Conservation (phyloP, 306 rosid genomes). For the Lathyrus aphaca region DNA sequence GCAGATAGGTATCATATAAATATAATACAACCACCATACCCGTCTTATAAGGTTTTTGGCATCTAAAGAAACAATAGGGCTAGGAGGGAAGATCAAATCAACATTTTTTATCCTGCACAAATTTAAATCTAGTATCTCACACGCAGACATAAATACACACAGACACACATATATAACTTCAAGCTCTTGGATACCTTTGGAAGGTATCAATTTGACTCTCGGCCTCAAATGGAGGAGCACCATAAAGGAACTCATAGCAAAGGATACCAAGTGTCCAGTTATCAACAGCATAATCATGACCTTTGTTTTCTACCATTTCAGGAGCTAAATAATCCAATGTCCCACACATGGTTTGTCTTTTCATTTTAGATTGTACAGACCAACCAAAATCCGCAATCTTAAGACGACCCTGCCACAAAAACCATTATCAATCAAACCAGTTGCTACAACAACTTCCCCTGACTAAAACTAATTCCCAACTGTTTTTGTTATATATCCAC, state of each 20-base stretch:
- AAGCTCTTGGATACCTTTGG: constrained; percentile 49
- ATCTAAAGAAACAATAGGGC: constrained; percentile 63
- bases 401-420: constrained; percentile 69
- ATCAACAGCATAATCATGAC: constrained; percentile 87
- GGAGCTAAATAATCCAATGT: constrained; percentile 93
- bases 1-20: background rate
- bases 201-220: constrained; percentile 83
- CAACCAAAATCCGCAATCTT: constrained; percentile 98
- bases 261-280: constrained; percentile 91
- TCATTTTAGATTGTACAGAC: constrained; percentile 87
- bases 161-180: no score
- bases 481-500: background rate
- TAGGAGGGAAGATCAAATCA: constrained; percentile 70
- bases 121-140: background rate
- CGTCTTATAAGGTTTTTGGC: constrained; percentile 69
- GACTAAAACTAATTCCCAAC: background rate
- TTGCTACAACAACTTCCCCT: background rate
- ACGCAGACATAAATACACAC: no score
- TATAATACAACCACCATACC: constrained; percentile 44
- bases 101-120: constrained; percentile 67
- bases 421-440: constrained; percentile 17
- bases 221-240: constrained; percentile 91
- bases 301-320: constrained; percentile 87
- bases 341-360: constrained; percentile 93
- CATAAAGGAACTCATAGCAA: constrained; percentile 88